Evolutionary conservation across 805 yeast genomes (phyloP).

Genomic region (Zygosaccharomyces gambellarensis): DNA sequence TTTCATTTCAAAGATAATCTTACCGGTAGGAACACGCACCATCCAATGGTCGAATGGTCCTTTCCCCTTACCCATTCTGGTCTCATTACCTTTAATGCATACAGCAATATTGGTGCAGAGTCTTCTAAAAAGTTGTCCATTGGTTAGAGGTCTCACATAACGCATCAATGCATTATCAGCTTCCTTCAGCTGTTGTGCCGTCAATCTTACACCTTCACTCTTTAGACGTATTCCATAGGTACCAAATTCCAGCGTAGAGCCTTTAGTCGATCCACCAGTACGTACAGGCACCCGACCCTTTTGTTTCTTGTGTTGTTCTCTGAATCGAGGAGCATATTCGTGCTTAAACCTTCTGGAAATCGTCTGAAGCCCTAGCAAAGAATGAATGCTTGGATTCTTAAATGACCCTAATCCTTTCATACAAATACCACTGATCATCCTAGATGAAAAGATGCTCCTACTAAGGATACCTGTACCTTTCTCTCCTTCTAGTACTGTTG

Average conservation of each 20-base stretch:
- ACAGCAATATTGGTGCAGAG: constrained; percentile 82
- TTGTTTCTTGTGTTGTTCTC: constrained; percentile 54
- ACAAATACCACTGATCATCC: neutral
- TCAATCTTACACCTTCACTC: constrained; percentile 79
- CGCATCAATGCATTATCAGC: constrained; percentile 86
- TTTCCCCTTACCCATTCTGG: constrained; percentile 99
- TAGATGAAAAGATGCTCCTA: neutral
- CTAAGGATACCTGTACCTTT: neutral
- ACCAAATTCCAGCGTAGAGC: constrained; percentile 78
- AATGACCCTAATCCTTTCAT: neutral
- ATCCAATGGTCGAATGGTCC: constrained; percentile 98
- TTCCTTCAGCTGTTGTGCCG: constrained; percentile 84
- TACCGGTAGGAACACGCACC: constrained; percentile 92
- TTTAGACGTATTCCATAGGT: constrained; percentile 80
- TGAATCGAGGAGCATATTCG: constrained; percentile 75
- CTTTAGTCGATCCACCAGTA: constrained; percentile 90
- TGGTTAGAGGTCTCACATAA: constrained; percentile 62
- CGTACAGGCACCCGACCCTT: constrained; percentile 94
- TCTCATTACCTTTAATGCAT: constrained; percentile 94
- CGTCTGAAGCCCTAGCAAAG: neutral
- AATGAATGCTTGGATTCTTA: neutral
- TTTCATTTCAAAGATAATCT: constrained; percentile 77
- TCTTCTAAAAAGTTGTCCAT: constrained; percentile 72
- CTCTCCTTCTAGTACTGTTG: no score
- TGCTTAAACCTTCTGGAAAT: constrained; percentile 45